Conservation (phyloP, 208 protist genomes). For the Trichomonas vaginalis region DNA sequence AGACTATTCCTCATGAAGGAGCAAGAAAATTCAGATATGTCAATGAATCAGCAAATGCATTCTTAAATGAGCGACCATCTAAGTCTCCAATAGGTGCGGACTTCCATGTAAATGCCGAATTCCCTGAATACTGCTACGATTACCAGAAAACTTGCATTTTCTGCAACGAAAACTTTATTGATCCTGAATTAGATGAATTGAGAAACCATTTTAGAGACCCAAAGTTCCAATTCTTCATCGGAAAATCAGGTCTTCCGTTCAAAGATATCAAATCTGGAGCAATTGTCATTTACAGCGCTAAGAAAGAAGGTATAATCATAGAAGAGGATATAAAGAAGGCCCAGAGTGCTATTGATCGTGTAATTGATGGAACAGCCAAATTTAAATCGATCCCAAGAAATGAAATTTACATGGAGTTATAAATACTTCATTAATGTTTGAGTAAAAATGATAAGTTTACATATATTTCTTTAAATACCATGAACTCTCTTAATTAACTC, state of each 20-base stretch:
- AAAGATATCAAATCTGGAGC: background rate
- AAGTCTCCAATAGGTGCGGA: background rate
- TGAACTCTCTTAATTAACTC: too few relatives aligned
- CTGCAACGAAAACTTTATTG: background rate
- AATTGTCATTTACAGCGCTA: constrained; percentile 3
- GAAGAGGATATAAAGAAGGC: background rate
- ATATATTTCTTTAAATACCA: too few relatives aligned
- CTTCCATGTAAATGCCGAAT: background rate
- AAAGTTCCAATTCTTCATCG: background rate
- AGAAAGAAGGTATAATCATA: background rate
- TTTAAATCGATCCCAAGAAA: background rate
- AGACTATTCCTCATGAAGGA: background rate
- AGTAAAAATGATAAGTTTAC: too few relatives aligned
- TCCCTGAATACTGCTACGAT: background rate
- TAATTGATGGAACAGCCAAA: background rate
- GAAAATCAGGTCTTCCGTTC: background rate
- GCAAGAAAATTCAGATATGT: background rate
- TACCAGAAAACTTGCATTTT: background rate
- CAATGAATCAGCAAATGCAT: background rate
- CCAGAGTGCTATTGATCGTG: background rate
- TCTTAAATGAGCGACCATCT: background rate
- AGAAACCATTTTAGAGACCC: background rate
- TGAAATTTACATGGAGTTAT: background rate
- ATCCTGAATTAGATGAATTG: background rate
- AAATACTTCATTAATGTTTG: too few relatives aligned